These are phyloP conservation scores for Apiospora koreana DNA, from an alignment of 2,329 filamentous ascomycete genomes.

Conservation along the genomic window DNA sequence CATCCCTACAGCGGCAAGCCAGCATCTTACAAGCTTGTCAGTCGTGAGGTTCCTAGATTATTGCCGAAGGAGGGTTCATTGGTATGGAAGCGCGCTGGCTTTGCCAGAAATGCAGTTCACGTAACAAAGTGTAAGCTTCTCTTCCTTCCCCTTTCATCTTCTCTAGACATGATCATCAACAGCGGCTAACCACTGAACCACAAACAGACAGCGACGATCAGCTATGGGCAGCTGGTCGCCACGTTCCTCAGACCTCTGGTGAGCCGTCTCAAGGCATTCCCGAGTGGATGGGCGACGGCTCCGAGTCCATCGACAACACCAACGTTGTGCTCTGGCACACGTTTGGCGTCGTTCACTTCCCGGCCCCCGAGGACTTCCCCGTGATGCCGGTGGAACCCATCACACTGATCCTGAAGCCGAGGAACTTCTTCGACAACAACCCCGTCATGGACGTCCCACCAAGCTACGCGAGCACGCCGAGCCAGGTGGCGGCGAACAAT, in stretches of 20 bases:
- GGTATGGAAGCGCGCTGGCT: constrained; percentile 88
- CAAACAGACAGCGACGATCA: constrained; percentile 72
- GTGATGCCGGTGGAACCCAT: constrained; percentile 90
- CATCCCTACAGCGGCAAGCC: constrained; percentile 87
- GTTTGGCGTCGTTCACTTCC: constrained; percentile 89
- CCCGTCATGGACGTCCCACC: constrained; percentile 81
- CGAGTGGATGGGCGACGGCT: constrained; percentile 74
- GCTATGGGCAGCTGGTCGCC: constrained; percentile 81
- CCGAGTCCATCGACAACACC: constrained; percentile 71
- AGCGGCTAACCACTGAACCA: constrained; percentile 8
- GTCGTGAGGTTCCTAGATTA: constrained; percentile 76
- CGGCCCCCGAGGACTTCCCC: constrained; percentile 86
- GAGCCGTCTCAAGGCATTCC: constrained; percentile 73
- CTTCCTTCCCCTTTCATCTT: not conserved
- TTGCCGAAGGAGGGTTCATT: constrained; percentile 79
- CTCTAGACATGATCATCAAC: not conserved
- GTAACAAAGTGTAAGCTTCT: constrained; percentile 77
- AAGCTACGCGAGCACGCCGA: constrained; percentile 72
- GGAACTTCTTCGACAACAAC: constrained; percentile 82
- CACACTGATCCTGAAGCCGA: constrained; percentile 73
- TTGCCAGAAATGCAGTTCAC: constrained; percentile 83
- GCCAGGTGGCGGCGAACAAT: constrained; percentile 48
- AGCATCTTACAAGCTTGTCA: constrained; percentile 85
- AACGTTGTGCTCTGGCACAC: constrained; percentile 94
- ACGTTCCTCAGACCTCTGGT: constrained; percentile 86